Conservation (phyloP, 2,329 filamentous ascomycete genomes). For the Ophiocordyceps camponoti-leonardi region DNA sequence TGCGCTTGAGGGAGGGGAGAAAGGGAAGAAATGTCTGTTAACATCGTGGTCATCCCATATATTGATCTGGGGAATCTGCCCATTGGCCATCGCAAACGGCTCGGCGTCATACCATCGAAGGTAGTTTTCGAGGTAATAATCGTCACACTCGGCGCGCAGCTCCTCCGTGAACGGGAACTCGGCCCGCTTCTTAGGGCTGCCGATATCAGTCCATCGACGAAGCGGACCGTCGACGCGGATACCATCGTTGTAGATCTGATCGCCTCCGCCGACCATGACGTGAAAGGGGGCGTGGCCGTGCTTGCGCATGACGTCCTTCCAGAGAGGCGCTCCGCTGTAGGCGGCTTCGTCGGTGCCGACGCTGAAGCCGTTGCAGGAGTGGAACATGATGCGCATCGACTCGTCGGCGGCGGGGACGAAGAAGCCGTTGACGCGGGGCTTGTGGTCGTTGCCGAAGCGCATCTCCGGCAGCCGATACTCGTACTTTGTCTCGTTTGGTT, state of each 20-base stretch:
- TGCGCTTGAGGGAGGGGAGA: neutral
- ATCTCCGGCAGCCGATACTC: constrained; percentile 58
- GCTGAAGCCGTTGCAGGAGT: constrained; percentile 95
- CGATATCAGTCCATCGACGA: constrained; percentile 65
- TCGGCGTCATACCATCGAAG: constrained; percentile 68
- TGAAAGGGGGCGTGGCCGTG: constrained; percentile 76
- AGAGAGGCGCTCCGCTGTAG: constrained; percentile 81
- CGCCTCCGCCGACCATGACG: constrained; percentile 86
- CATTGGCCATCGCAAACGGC: constrained; percentile 70
- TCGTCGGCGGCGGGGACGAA: constrained; percentile 70
- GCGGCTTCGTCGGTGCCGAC: constrained; percentile 69
- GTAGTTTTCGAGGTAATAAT: constrained; percentile 86
- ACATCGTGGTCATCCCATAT: constrained; percentile 94
- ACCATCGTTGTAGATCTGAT: constrained; percentile 93
- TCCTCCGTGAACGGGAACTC: constrained; percentile 60
- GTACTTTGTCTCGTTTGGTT: constrained; percentile 53
- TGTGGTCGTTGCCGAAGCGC: constrained; percentile 38
- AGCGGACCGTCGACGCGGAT: constrained; percentile 75
- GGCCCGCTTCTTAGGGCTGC: constrained; percentile 68
- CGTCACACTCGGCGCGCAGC: constrained; percentile 69
- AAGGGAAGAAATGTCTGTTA: constrained; percentile 11
- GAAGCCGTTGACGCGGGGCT: constrained; percentile 50
- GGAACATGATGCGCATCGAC: constrained; percentile 97
- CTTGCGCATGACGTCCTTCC: constrained; percentile 79
- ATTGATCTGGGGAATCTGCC: constrained; percentile 89